Percentiles rank a stretch among this genome's conserved stretches.
phyloP scores from a whole-genome alignment of 768 basidiomycete genomes.

The Trametes elegans region DNA sequence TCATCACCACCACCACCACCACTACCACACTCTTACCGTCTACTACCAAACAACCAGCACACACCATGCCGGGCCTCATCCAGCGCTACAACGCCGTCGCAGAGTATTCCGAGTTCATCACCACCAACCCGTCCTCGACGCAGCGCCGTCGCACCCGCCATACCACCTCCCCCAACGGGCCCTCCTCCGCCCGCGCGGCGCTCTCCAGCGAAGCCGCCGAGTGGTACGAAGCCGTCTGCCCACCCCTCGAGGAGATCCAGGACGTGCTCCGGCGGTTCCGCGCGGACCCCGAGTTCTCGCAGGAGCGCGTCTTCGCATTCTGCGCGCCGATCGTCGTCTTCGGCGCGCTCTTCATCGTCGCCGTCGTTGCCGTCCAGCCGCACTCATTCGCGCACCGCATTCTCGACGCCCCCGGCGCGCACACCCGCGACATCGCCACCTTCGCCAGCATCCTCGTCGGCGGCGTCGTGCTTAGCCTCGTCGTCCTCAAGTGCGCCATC shows the following conservation, averaged over 20 bases:
- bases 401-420: background rate
- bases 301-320: constrained; percentile 14
- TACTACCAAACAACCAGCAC: too few species aligned
- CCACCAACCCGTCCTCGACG: constrained; percentile 1
- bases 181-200: background rate
- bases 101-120: constrained; percentile 7
- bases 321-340: constrained; percentile 15
- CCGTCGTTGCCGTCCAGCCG: constrained; percentile 12
- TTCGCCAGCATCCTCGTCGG: background rate
- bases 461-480: background rate
- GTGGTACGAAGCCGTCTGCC: constrained; percentile 15
- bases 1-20: background rate
- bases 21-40: background rate
- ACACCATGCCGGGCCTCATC: constrained; percentile 15
- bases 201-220: constrained; percentile 7
- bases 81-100: constrained; percentile 8
- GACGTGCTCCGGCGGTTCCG: constrained; percentile 9
- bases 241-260: constrained; percentile 14
- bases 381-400: constrained; percentile 16
- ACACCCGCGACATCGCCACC: background rate
- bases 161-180: background rate
- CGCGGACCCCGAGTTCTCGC: constrained; percentile 10
- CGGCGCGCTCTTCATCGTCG: constrained; percentile 8
- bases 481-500: background rate
- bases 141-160: background rate